Evolutionary conservation across 2,329 filamentous ascomycete genomes (phyloP).

Genomic region (Alternaria incomplexa): DNA sequence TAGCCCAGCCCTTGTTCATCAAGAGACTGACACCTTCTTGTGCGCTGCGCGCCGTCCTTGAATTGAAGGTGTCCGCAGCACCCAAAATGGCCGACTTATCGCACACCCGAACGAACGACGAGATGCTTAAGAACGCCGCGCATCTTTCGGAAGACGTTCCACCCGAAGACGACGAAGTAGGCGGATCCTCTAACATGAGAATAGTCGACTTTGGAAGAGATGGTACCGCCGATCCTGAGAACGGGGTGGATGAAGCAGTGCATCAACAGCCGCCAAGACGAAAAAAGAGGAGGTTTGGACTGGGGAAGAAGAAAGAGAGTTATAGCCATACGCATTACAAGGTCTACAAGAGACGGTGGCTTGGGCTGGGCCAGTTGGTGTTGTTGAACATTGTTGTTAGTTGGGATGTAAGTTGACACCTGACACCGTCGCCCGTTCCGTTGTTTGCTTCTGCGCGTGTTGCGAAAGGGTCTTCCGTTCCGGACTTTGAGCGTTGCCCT

Average conservation of each 20-base stretch:
- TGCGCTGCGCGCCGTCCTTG: not conserved
- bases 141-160: not conserved
- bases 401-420: conserved; percentile 78
- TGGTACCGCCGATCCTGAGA: not conserved
- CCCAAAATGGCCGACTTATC: conserved; percentile 27
- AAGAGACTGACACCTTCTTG: not conserved
- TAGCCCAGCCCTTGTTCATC: not conserved
- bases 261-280: not conserved
- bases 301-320: conserved; percentile 20
- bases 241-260: not conserved
- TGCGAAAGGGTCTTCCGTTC: not conserved
- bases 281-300: not conserved
- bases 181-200: not conserved
- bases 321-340: conserved; percentile 47
- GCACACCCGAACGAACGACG: conserved; percentile 14
- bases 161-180: not conserved
- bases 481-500: not conserved
- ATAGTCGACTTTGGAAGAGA: conserved; percentile 4
- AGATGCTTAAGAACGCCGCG: conserved; percentile 19
- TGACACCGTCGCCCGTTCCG: not conserved
- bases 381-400: conserved; percentile 91
- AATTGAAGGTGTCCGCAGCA: not conserved
- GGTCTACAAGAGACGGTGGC: conserved; percentile 86
- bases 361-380: conserved; percentile 82
- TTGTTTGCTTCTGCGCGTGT: not conserved